Conservation (phyloP, 805 yeast genomes). For the Wickerhamiella alocasiicola region DNA sequence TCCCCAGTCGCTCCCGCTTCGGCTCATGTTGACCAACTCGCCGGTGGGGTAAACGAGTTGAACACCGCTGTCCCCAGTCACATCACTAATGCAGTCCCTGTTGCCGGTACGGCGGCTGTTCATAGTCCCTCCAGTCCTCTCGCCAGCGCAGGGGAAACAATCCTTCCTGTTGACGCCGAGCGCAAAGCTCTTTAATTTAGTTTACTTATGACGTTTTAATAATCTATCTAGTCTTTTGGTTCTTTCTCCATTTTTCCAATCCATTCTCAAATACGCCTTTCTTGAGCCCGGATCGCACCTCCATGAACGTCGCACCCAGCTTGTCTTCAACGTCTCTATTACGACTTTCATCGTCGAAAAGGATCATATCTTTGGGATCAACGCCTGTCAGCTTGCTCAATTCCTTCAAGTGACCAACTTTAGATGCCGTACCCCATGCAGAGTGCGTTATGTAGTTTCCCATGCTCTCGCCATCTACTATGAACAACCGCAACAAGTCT, state of each 20-base stretch:
- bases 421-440: constrained; percentile 34
- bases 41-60: no score
- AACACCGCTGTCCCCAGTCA: no score
- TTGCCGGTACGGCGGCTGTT: no score
- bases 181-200: no score
- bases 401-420: constrained; percentile 41
- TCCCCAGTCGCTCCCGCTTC: not conserved
- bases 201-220: no score
- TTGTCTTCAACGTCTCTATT: constrained; percentile 57
- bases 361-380: constrained; percentile 38
- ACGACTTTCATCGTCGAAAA: constrained; percentile 71
- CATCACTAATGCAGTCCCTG: no score
- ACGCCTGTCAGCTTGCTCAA: constrained; percentile 39
- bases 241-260: constrained; percentile 18
- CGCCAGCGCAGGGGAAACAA: no score
- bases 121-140: no score
- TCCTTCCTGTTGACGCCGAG: no score
- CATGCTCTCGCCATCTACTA: constrained; percentile 43
- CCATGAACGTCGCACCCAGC: constrained; percentile 58
- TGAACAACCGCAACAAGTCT: constrained; percentile 42
- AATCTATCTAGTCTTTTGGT: not conserved
- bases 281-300: constrained; percentile 40
- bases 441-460: constrained; percentile 35
- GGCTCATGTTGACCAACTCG: no score
- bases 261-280: constrained; percentile 15